A percentile compares a stretch with the other conserved stretches of the same genome.
phyloP scores from a whole-genome alignment of 1,284 basidiomycete genomes.

The Clitocybe nebularis region DNA sequence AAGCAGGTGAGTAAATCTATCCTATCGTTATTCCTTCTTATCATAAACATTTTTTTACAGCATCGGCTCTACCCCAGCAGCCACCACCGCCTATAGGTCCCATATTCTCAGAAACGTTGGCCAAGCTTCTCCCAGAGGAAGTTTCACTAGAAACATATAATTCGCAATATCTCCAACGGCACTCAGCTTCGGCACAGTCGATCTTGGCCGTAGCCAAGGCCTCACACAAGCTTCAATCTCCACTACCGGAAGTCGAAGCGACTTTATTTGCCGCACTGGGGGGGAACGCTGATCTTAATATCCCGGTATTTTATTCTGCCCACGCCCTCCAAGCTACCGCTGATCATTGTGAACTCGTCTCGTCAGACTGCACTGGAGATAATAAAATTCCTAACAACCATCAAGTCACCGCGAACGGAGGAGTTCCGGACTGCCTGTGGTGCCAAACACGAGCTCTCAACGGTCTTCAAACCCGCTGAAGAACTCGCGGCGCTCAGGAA shows the following conservation, averaged over 20 bases:
- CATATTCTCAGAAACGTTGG: slow-evolving; percentile 42
- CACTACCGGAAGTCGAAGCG: slow-evolving; percentile 56
- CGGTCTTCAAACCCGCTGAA: slow-evolving; percentile 53
- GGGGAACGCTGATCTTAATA: slow-evolving; percentile 40
- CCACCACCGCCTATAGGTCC: slow-evolving; percentile 41
- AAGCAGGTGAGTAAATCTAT: slow-evolving; percentile 42
- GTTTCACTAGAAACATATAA: slow-evolving; percentile 65
- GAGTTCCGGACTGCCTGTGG: slow-evolving; percentile 57
- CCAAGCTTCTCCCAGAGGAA: slow-evolving; percentile 52
- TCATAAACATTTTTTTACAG: slow-evolving; percentile 26
- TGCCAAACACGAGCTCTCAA: slow-evolving; percentile 54
- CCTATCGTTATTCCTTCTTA: slow-evolving; percentile 4
- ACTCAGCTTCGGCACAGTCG: slow-evolving; percentile 45
- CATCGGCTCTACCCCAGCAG: slow-evolving; percentile 35
- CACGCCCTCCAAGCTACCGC: too few species aligned
- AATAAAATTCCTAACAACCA: slow-evolving; percentile 40
- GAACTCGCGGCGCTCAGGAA: slow-evolving; percentile 36
- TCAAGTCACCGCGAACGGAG: slow-evolving; percentile 49
- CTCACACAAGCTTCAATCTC: slow-evolving; percentile 39
- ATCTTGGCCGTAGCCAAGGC: slow-evolving; percentile 63
- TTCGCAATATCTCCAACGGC: slow-evolving; percentile 69
- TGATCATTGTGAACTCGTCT: slow-evolving; percentile 5
- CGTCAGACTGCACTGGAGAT: slow-evolving; percentile 45
- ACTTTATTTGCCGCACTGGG: slow-evolving; percentile 50
- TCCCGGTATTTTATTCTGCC: slow-evolving; percentile 43